phyloP scores from a whole-genome alignment of 225 moss, liverwort and hornwort genomes.

The Pseudoscleropodium purum region DNA sequence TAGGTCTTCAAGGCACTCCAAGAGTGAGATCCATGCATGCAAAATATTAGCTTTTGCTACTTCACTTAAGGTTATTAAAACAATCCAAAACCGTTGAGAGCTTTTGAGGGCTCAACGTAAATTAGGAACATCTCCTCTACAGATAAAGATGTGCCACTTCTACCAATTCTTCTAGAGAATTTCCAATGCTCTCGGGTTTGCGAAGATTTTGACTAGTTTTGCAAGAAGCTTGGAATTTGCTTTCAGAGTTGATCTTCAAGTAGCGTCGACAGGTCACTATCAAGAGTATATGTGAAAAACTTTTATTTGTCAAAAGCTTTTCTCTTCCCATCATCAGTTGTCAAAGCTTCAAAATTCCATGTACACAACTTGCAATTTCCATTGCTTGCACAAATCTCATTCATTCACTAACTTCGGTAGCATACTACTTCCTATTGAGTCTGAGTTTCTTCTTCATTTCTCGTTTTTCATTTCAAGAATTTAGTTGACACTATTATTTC shows the following conservation, averaged over 20 bases:
- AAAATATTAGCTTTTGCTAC: neutral
- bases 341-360: neutral
- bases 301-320: neutral
- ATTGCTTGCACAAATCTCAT: neutral
- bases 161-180: neutral
- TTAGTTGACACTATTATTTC: neutral
- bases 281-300: too few relatives aligned
- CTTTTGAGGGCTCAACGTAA: neutral
- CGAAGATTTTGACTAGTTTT: neutral
- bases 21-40: neutral
- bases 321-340: neutral
- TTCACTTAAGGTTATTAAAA: neutral
- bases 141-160: too few relatives aligned
- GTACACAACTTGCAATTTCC: neutral
- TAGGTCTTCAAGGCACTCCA: fast-evolving
- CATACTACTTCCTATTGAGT: neutral
- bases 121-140: too few relatives aligned
- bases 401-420: neutral
- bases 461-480: neutral
- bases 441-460: neutral
- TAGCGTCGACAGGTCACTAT: too few relatives aligned
- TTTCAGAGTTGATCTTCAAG: neutral
- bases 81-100: too few relatives aligned
- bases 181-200: neutral
- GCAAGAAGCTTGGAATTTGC: neutral